phyloP scores from a whole-genome alignment of 148 eudicot genomes.

The Persicaria tinctoria region DNA sequence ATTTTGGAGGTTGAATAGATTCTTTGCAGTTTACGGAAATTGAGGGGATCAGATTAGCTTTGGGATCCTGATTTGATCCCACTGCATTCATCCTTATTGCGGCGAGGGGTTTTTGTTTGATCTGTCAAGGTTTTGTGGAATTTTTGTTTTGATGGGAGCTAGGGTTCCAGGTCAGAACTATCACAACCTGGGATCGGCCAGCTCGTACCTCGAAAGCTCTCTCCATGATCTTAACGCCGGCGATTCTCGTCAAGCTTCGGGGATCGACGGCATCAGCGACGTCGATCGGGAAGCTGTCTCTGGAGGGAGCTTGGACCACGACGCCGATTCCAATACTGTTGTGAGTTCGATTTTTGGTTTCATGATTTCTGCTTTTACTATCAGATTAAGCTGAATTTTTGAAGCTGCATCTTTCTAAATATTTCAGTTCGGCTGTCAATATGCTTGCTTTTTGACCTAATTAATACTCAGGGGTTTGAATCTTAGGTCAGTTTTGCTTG shows the following conservation, averaged over 20 bases:
- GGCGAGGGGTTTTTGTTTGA: not conserved
- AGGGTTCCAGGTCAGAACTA: slow-evolving; percentile 59
- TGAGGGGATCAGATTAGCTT: not conserved
- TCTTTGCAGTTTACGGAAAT: not conserved
- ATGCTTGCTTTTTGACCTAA: not conserved
- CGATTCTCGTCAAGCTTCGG: slow-evolving; percentile 31
- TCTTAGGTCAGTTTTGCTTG: too few relatives aligned
- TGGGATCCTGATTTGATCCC: not conserved
- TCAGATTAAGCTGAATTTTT: not conserved
- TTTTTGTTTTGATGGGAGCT: slow-evolving; percentile 28
- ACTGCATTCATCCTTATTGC: not conserved
- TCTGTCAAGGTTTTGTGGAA: not conserved
- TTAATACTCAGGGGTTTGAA: too few relatives aligned
- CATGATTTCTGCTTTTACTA: not conserved
- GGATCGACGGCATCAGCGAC: slow-evolving; percentile 26
- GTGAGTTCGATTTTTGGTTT: slow-evolving; percentile 27
- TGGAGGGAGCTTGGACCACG: slow-evolving; percentile 43
- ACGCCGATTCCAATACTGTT: slow-evolving; percentile 50
- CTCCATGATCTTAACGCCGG: slow-evolving; percentile 40
- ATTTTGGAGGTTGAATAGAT: too few relatives aligned
- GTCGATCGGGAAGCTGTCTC: slow-evolving; percentile 39
- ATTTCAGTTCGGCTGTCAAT: not conserved
- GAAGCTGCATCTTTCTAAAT: too few relatives aligned
- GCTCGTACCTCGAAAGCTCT: slow-evolving; percentile 45
- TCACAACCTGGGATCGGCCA: slow-evolving; percentile 37